These are phyloP conservation scores for Trichoderma oligosporum DNA, from an alignment of 2,329 filamentous ascomycete species.

Conservation along the genomic window DNA sequence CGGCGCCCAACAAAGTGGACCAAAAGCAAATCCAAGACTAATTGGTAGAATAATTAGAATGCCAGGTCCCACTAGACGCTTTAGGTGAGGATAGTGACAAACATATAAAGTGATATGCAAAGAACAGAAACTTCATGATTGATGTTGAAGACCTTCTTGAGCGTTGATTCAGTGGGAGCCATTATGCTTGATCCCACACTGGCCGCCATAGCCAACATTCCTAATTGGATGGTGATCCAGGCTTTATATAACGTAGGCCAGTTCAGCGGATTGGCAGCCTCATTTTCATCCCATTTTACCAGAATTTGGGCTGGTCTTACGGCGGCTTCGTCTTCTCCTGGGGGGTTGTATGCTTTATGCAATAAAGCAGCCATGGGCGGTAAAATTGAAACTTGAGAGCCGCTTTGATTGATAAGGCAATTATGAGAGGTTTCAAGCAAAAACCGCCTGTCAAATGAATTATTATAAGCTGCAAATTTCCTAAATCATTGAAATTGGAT, in stretches of 20 bases:
- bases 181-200: slow-evolving; percentile 3
- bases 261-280: neutral
- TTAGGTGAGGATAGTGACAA: neutral
- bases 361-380: neutral
- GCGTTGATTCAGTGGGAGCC: neutral
- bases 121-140: neutral
- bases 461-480: too few species aligned
- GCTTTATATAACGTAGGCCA: neutral
- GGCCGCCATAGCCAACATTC: neutral
- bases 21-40: slow-evolving; percentile 57
- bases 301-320: neutral
- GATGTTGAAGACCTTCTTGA: neutral
- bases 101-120: slow-evolving; percentile 2
- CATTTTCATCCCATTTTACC: slow-evolving; percentile 6
- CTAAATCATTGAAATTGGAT: too few species aligned
- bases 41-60: too few species aligned
- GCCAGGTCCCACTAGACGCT: fast-evolving
- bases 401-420: too few species aligned
- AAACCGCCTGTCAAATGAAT: too few species aligned
- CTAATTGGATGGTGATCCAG: neutral
- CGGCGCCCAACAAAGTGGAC: slow-evolving; percentile 52
- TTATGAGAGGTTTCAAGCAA: too few species aligned
- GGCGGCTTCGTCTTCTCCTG: neutral
- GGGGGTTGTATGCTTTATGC: neutral
- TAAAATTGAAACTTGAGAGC: too few species aligned